Evolutionary conservation across 352 stramenopile species (phyloP), one percentile per base, ranked within the genome.

Genomic region (Globisporangium yorkense): DNA sequence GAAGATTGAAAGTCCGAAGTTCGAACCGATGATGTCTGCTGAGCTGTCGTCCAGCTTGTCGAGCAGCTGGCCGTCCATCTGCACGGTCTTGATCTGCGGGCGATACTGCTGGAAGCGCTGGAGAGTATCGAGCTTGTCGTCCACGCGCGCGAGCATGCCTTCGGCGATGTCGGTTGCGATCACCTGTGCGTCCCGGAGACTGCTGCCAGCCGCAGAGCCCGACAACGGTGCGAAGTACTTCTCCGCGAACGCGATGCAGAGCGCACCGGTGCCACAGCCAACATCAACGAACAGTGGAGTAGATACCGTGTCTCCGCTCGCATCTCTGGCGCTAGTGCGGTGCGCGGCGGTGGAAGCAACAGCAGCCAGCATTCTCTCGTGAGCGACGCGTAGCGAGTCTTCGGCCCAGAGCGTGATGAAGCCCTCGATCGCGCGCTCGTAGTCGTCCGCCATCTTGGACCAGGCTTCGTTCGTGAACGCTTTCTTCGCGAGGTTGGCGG

Each of bases 1-100:
- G 52, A 82, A 77, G 48, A 82, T 77, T 13, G 58, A 57, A 37
- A 82, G 54, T 1, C 62, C 70, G 40, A 81, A 78, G 54, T 76
- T 81, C 35, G 72, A 82, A 33, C 72, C 72, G 8, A 82, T 43
- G 13, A 51, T 53, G 48, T 79, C 70, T 16, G 75, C 70, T 5
- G 72, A 79, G 10, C 31, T 54, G 46, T 67, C 63, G 6, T 43
- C 31, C 0, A 82, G 41, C 60, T 73, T 61, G 10, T 72, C 56
- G 45, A 82, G 54, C 21, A 56, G 29, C 48, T 68, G 66, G 1
- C 70, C 73, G 45, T 80, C 70, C n/a, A 65, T 75, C 52, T 77
- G 65, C 21, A 79, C 56, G 12, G 70, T 75, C 41, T 59, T 62
- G 56, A 82, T 58, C 29, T 63, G 65, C 4, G 51, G 35, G 7